Percentiles rank a stretch among this genome's conserved stretches.
These are phyloP conservation scores for Globisporangium orthogonon DNA, from an alignment of 352 stramenopile species.

Conservation along the genomic window DNA sequence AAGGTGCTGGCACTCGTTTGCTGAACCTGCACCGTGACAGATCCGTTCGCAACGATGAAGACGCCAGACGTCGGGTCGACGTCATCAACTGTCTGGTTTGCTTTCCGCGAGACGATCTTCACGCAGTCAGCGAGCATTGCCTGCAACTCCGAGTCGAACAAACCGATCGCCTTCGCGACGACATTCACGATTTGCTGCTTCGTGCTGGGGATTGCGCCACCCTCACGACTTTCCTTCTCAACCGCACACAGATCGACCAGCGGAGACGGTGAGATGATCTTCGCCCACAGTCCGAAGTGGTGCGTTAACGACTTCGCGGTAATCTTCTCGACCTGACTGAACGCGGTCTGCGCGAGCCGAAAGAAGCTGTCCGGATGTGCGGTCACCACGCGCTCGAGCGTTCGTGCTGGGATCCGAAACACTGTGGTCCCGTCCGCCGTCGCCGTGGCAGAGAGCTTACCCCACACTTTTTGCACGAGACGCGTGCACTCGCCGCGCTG, in stretches of 20 bases:
- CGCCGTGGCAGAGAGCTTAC: slow-evolving; percentile 40
- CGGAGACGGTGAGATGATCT: slow-evolving; percentile 29
- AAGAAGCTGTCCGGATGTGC: slow-evolving; percentile 68
- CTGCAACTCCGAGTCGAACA: slow-evolving; percentile 34
- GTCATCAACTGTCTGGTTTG: slow-evolving; percentile 19
- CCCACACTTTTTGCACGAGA: slow-evolving; percentile 44
- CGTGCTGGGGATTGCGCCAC: not conserved
- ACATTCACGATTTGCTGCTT: slow-evolving; percentile 24
- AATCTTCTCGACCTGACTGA: slow-evolving; percentile 83
- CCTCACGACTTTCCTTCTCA: slow-evolving; percentile 3
- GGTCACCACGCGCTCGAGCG: slow-evolving; percentile 45
- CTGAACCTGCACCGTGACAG: slow-evolving; percentile 45
- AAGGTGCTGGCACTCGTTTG: slow-evolving; percentile 27
- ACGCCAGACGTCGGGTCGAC: slow-evolving; percentile 20
- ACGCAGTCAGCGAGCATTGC: slow-evolving; percentile 23
- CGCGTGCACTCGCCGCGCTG: slow-evolving; percentile 17
- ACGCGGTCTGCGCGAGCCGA: slow-evolving; percentile 56
- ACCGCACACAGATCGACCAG: slow-evolving; percentile 26
- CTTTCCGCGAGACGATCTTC: slow-evolving; percentile 23
- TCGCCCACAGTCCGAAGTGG: slow-evolving; percentile 60
- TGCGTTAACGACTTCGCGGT: slow-evolving; percentile 73
- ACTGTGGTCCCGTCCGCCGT: slow-evolving; percentile 44
- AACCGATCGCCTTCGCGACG: slow-evolving; percentile 36
- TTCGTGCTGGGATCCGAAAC: slow-evolving; percentile 51
- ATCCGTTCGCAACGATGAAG: slow-evolving; percentile 55